phyloP scores from a whole-genome alignment of 352 stramenopile species.

The Globisporangium radiosum region DNA sequence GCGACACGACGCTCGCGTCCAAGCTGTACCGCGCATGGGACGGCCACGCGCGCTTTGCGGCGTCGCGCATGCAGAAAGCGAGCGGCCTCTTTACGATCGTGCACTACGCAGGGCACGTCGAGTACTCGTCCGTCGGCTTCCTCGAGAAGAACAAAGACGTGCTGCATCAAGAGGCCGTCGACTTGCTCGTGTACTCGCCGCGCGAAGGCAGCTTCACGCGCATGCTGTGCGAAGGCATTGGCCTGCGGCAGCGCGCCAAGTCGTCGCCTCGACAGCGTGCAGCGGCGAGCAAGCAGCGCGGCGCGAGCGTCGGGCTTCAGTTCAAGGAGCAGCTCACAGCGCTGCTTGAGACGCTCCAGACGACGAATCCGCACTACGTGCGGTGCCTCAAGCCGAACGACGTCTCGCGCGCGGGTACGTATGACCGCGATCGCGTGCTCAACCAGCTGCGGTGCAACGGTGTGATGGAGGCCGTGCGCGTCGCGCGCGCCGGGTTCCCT shows the following conservation, averaged over 20 bases:
- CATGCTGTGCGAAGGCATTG: conserved; percentile 59
- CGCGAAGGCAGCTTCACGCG: conserved; percentile 68
- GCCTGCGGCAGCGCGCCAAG: conserved; percentile 36
- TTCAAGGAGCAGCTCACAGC: conserved; percentile 83
- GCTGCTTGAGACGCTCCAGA: conserved; percentile 61
- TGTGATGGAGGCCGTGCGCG: conserved; percentile 82
- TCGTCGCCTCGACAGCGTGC: conserved; percentile 54
- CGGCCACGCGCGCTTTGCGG: conserved; percentile 55
- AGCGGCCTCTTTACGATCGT: conserved; percentile 67
- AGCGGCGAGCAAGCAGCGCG: conserved; percentile 53
- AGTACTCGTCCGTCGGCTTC: conserved; percentile 71
- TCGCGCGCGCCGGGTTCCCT: conserved; percentile 78
- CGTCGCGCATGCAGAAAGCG: conserved; percentile 73
- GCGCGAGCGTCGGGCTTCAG: conserved; percentile 73
- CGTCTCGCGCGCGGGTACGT: conserved; percentile 41
- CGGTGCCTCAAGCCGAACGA: conserved; percentile 90
- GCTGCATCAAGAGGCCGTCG: conserved; percentile 75
- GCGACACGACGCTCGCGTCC: conserved; percentile 70
- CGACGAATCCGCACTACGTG: conserved; percentile 84
- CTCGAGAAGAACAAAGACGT: conserved; percentile 87
- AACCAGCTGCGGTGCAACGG: conserved; percentile 85
- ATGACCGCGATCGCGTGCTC: conserved; percentile 61
- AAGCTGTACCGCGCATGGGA: conserved; percentile 74
- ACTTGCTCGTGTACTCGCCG: conserved; percentile 70
- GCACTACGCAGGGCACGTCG: conserved; percentile 78